phyloP scores from a whole-genome alignment of 163 green algal genomes.

The Trebouxia gelatinosa region DNA sequence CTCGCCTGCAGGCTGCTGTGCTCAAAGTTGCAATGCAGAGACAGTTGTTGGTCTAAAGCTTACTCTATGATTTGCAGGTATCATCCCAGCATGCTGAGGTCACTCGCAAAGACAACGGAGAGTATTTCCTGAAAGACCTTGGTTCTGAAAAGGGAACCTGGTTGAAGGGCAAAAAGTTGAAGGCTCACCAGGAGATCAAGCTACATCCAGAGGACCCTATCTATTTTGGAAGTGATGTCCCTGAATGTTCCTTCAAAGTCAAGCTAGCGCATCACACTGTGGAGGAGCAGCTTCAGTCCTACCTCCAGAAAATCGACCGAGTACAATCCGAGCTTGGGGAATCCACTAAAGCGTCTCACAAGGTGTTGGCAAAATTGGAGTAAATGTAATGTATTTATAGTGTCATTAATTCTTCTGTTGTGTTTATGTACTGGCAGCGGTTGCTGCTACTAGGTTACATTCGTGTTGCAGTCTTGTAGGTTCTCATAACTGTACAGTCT shows the following conservation, averaged over 20 bases:
- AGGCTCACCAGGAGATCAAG: not conserved
- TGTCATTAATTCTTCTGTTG: no score
- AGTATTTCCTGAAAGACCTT: conserved; percentile 45
- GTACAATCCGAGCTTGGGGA: no score
- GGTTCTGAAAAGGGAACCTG: conserved; percentile 42
- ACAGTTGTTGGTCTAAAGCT: no score
- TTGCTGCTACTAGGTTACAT: no score
- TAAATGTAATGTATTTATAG: no score
- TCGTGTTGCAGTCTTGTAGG: no score
- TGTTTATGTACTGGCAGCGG: no score
- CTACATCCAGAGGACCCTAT: conserved; percentile 35
- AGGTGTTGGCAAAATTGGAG: no score
- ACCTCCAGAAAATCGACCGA: not conserved
- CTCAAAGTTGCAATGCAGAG: not conserved
- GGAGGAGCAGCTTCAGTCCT: conserved; percentile 19
- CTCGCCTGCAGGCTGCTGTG: not conserved
- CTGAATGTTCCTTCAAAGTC: conserved; percentile 16
- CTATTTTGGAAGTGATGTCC: conserved; percentile 6
- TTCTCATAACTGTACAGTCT: no score
- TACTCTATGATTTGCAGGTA: conserved; percentile 28
- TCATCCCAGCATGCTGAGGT: conserved; percentile 30
- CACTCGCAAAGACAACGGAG: conserved; percentile 17
- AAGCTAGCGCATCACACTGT: conserved; percentile 34
- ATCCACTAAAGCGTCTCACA: no score
- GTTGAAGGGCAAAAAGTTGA: conserved; percentile 39